Evolutionary conservation across 225 moss, liverwort and hornwort genomes (phyloP).

Genomic region (Thuidium tamariscinum): DNA sequence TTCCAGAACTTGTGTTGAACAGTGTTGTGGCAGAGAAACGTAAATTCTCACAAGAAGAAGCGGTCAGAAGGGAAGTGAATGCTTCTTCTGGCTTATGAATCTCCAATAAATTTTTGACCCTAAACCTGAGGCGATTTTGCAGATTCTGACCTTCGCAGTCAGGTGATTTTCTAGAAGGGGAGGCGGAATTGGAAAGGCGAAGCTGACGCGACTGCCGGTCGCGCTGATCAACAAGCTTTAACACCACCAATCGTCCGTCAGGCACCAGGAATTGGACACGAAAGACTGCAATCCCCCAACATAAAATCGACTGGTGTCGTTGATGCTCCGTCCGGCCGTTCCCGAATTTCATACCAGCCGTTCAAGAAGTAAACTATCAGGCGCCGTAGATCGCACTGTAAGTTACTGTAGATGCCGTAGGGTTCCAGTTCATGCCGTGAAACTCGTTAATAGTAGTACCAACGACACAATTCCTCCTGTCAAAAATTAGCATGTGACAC

Average conservation of each 20-base stretch:
- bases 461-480: conserved; percentile 26
- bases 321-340: background rate
- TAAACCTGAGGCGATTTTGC: background rate
- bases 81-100: background rate
- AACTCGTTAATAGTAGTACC: background rate
- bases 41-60: background rate
- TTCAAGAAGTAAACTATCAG: background rate
- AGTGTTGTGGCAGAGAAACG: background rate
- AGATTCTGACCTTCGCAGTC: background rate
- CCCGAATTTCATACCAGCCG: background rate
- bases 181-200: background rate
- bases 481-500: conserved; percentile 26
- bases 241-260: background rate
- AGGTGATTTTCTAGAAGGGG: background rate
- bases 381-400: background rate
- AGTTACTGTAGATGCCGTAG: background rate
- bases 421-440: conserved; percentile 6
- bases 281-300: background rate
- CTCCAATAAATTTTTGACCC: background rate
- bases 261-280: background rate
- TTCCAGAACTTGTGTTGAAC: background rate
- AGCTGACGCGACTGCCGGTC: background rate
- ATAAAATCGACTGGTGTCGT: background rate
- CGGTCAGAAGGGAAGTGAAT: background rate
- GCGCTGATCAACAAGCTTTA: conserved; percentile 1